phyloP scores from a whole-genome alignment of 2,329 filamentous ascomycete genomes.

The Xylaria sp. region DNA sequence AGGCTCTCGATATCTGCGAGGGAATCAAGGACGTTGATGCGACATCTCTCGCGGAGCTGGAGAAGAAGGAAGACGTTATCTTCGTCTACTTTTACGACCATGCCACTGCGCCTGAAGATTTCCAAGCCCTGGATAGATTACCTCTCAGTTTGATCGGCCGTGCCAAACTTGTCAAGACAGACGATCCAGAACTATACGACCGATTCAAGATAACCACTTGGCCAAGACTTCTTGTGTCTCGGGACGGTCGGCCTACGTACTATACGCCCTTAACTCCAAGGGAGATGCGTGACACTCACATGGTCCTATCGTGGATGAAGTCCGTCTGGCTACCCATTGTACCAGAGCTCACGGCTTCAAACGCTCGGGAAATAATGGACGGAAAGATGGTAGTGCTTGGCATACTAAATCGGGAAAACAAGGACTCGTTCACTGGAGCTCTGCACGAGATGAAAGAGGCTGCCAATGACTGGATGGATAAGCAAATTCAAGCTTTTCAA shows the following conservation, averaged over 20 bases:
- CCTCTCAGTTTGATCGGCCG: slow-evolving; percentile 90
- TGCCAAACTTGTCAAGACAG: slow-evolving; percentile 91
- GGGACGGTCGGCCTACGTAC: slow-evolving; percentile 89
- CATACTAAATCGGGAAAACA: slow-evolving; percentile 81
- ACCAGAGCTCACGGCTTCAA: slow-evolving; percentile 89
- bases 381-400: slow-evolving; percentile 94
- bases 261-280: slow-evolving; percentile 87
- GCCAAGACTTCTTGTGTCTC: slow-evolving; percentile 89
- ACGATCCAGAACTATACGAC: slow-evolving; percentile 77
- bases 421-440: slow-evolving; percentile 80
- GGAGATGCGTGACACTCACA: slow-evolving; percentile 89
- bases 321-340: slow-evolving; percentile 96
- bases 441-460: slow-evolving; percentile 95
- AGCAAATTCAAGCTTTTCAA: slow-evolving; percentile 90
- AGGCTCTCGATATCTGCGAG: slow-evolving; percentile 79
- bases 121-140: slow-evolving; percentile 85
- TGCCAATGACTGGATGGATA: slow-evolving; percentile 97
- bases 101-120: slow-evolving; percentile 92
- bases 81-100: slow-evolving; percentile 99
- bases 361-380: slow-evolving; percentile 94
- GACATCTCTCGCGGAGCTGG: slow-evolving; percentile 79
- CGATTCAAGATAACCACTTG: slow-evolving; percentile 96
- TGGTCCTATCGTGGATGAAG: slow-evolving; percentile 91
- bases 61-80: slow-evolving; percentile 93
- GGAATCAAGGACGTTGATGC: slow-evolving; percentile 86